Conservation (phyloP, 2,329 filamentous ascomycete species). For the Botryotinia calthae region DNA sequence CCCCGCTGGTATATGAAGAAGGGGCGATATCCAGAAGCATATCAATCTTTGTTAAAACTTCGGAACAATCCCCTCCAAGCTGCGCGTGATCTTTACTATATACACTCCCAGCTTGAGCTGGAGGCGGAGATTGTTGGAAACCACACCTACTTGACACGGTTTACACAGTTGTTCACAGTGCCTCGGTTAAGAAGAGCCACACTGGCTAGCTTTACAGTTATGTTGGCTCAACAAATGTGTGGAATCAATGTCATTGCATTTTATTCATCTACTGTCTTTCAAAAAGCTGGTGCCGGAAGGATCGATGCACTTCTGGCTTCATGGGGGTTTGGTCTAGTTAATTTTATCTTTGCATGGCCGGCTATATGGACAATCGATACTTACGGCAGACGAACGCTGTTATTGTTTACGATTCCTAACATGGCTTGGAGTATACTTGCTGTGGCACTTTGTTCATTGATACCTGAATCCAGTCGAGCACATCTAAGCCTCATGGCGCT, state of each 20-base stretch:
- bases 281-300: conserved; percentile 53
- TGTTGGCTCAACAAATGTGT: conserved; percentile 42
- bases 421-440: conserved; percentile 65
- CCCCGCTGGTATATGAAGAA: conserved; percentile 67
- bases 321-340: conserved; percentile 36
- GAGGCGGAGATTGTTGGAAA: conserved; percentile 41
- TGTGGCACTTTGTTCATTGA: conserved; percentile 57
- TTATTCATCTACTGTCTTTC: conserved; percentile 66
- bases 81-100: conserved; percentile 61
- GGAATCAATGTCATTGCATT: conserved; percentile 61
- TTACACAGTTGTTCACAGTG: conserved; percentile 65
- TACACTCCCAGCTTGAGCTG: conserved; percentile 50
- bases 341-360: conserved; percentile 54
- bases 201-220: conserved; percentile 73
- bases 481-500: conserved; percentile 56
- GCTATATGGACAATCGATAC: conserved; percentile 61
- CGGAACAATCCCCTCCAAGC: conserved; percentile 59
- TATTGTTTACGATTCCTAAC: conserved; percentile 64
- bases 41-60: conserved; percentile 53
- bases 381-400: conserved; percentile 58
- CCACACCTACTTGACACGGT: conserved; percentile 48
- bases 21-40: conserved; percentile 53
- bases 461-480: conserved; percentile 41
- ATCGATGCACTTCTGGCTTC: conserved; percentile 41
- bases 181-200: conserved; percentile 70